Base-by-base conservation (phyloP, 768 basidiomycete genomes). In the Kwoniella europaea region DNA sequence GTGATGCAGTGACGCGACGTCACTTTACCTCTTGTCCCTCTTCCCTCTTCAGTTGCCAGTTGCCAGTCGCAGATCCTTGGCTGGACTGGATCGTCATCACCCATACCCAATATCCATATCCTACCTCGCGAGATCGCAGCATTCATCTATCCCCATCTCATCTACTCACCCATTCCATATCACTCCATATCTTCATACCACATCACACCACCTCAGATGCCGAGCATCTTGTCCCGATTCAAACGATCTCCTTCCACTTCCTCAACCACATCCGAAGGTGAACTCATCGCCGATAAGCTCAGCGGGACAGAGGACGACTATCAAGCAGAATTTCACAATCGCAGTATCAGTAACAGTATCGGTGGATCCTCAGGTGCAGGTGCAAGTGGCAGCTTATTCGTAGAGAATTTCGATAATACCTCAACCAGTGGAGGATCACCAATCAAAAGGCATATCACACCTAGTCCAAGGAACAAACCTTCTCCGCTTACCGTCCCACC, bases 161-260 rank as follows among this genome's bases (percentile, higher is more conserved):
- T 10, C 20, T 29, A 56, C n/a, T 56, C 43, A 46, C 5, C 63
- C 29, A 65, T 10, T 15, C 55, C 15, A 6, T 9, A 35, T 35
- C 35, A 35, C 35, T 7, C 4, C 35, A 35, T 35, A 35, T 35
- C 35, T 35, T 35, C 15, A 22, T 22, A 13, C 55, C 16, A 43
- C 18, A 24, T 18, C 6, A 62, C 20, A 22, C 5, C 35, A 55
- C 13, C 55, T 60, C 63, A 35, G 58, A 78, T 79, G 75, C 73
- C 78, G 63, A 70, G 69, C 59, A 67, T 79, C 62, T 74, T 79
- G 16, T 75, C 78, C 29, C 63, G 76, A 24, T 77, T 79, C 71
- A 77, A 77, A 58, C 65, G 73, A 42, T 77, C 78, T 35, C 71
- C 78, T 20, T 79, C 78, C 55, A 63, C 66, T 12, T 68, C 71